These are phyloP conservation scores for Geotrichum fermentans DNA, from an alignment of 1,139 yeast genomes.

Conservation along the genomic window DNA sequence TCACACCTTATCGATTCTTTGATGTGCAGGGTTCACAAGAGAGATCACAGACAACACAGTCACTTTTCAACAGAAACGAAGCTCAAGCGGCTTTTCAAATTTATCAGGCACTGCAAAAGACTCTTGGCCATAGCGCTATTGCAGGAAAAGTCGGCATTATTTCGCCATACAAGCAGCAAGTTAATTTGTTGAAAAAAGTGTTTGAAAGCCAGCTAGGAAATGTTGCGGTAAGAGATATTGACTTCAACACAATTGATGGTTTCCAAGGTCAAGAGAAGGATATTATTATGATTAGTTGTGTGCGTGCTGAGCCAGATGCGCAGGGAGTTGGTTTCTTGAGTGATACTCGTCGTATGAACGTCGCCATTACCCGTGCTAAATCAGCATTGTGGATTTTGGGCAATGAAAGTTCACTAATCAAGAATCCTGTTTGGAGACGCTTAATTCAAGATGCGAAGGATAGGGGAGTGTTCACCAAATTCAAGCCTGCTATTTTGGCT, in stretches of 20 bases:
- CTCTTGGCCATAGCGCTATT: conserved; percentile 42
- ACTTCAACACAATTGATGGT: conserved; percentile 94
- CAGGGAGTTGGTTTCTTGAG: conserved; percentile 79
- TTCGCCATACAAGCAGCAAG: conserved; percentile 92
- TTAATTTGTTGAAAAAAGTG: conserved; percentile 50
- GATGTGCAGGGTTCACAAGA: conserved; percentile 64
- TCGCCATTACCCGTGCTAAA: conserved; percentile 89
- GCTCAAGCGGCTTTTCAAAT: conserved; percentile 42
- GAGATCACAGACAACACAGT: conserved; percentile 33
- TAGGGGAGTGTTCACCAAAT: conserved; percentile 41
- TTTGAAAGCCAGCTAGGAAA: conserved; percentile 62
- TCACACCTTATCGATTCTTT: conserved; percentile 76
- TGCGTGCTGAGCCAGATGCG: conserved; percentile 69
- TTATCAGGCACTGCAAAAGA: conserved; percentile 37
- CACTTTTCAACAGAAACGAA: conserved; percentile 19
- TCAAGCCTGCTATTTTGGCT: conserved; percentile 37
- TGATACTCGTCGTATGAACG: conserved; percentile 92
- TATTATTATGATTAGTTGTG: conserved; percentile 89
- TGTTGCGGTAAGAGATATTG: conserved; percentile 59
- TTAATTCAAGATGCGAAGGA: conserved; percentile 58
- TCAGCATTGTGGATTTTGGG: conserved; percentile 93
- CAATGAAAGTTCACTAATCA: conserved; percentile 44
- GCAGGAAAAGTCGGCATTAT: conserved; percentile 79
- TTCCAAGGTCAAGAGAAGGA: conserved; percentile 98
- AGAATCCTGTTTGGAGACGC: conserved; percentile 65